Evolutionary conservation across 164 flowering plant species (phyloP).

Genomic region (Umbilicus rupestris): DNA sequence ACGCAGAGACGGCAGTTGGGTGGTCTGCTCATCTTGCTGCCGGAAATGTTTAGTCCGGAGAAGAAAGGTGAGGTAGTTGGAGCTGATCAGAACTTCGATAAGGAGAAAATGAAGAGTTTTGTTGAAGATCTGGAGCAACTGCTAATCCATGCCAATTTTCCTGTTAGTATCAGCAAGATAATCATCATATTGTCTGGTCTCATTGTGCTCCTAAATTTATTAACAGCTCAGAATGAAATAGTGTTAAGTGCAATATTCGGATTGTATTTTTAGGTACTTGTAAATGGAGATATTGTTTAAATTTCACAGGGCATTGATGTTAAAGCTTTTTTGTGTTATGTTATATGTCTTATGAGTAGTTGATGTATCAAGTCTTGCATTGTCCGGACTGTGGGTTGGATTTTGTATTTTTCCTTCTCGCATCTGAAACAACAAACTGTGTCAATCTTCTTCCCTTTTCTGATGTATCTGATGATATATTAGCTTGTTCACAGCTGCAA

Average conservation of each 20-base stretch:
- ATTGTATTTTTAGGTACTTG: too few species aligned
- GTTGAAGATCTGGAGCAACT: slow-evolving; percentile 57
- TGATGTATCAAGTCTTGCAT: background rate
- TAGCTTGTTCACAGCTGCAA: background rate
- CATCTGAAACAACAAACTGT: background rate
- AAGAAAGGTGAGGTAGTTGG: slow-evolving; percentile 20
- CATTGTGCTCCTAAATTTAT: slow-evolving; percentile 60
- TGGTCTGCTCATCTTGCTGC: slow-evolving; percentile 74
- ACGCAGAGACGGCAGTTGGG: slow-evolving; percentile 51
- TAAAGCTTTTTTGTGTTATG: too few species aligned
- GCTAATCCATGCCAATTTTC: slow-evolving; percentile 62
- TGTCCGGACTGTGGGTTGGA: background rate
- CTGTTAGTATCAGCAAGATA: slow-evolving; percentile 44
- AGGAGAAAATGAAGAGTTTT: slow-evolving; percentile 22
- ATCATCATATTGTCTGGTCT: slow-evolving; percentile 15
- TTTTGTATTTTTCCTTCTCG: background rate
- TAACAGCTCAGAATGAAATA: slow-evolving; percentile 1
- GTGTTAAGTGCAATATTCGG: background rate
- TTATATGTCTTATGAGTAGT: background rate
- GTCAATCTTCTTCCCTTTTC: background rate
- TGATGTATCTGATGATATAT: background rate
- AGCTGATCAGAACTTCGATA: slow-evolving; percentile 24
- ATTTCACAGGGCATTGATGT: too few species aligned
- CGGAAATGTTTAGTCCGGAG: slow-evolving; percentile 36
- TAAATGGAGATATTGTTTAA: too few species aligned